Conservation (phyloP, 2,329 filamentous ascomycete genomes). For the Monosporascus sp. region DNA sequence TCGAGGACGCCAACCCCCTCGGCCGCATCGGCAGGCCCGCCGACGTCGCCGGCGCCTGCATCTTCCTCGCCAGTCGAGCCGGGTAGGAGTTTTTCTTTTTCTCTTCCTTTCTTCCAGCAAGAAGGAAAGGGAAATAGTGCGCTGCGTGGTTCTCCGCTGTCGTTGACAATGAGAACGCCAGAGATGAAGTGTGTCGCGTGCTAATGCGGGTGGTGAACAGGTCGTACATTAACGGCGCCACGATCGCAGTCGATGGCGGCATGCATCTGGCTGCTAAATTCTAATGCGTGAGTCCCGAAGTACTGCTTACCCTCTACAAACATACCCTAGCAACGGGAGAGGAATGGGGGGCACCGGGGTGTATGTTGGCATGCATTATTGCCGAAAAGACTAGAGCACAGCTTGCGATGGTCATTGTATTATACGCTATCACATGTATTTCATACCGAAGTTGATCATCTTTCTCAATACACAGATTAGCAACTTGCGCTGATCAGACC, state of each 20-base stretch:
- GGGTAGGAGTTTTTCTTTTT: constrained; percentile 38
- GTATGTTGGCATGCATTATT: no score
- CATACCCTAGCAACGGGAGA: no score
- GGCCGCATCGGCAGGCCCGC: constrained; percentile 60
- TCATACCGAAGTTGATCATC: no score
- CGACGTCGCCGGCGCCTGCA: constrained; percentile 66
- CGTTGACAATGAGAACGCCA: no score
- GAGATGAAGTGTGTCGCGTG: neutral
- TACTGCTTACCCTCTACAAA: no score
- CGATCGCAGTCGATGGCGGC: constrained; percentile 58
- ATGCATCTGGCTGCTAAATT: constrained; percentile 40
- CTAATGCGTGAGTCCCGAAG: constrained; percentile 17
- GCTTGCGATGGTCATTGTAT: no score
- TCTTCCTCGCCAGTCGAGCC: constrained; percentile 64
- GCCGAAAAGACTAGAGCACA: no score
- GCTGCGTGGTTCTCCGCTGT: no score
- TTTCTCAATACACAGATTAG: no score
- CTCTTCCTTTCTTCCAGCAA: neutral
- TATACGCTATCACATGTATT: no score
- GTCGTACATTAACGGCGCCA: constrained; percentile 60
- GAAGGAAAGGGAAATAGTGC: neutral
- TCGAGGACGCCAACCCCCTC: constrained; percentile 56
- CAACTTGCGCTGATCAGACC: no score
- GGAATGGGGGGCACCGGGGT: no score
- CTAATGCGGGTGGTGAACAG: constrained; percentile 14